Evolutionary conservation across 495 filamentous ascomycete species (phyloP), one percentile per base, ranked within the genome.

Genomic region (Daldinia decipiens): DNA sequence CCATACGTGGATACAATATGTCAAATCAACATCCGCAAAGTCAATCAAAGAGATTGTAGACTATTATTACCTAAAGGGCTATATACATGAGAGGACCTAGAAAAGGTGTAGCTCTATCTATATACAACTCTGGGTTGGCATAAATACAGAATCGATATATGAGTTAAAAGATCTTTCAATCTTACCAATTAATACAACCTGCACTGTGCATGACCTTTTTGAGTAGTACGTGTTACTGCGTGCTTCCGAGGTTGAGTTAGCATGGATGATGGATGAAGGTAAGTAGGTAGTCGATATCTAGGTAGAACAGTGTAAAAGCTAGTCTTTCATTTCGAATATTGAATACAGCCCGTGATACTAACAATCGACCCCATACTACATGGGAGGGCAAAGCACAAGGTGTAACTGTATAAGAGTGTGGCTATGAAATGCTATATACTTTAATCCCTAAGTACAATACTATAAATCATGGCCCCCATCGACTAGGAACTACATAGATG

Each of bases 391-490:
- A 19, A 7, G 5, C 6, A 45, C 17, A 52, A 52, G 24, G 47
- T 24, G 47, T 52, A 29, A 52, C 47, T 27, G 5, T 52, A 52
- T 52, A 52, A 52, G 19, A 29, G 21, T 26, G 47, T 13, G 17
- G 40, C 40, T 47, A 24, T n/a, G 3, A n/a, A 52, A 2, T 27
- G 9, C 9, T 27, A 27, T 27, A 27, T 24, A 52, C 47, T 12
- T 19, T 13, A 3, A 29, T 52, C 26, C 9, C 26, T 5, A n/a
- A 13, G 9, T 52, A 6, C 7, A n/a, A 12, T 9, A 31, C 13
- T 31, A 53, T 27, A 31, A 5, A 24, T 19, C 1, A 57, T 24
- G 39, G 9, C 54, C 54, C 19, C 54, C 9, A 19, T 27, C 12
- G 21, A 21, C 12, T 9, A 57, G 31, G 19, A 5, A 39, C 17